phyloP scores from a whole-genome alignment of 1,139 yeast genomes.

The Barnettozyma hawaiiensis region DNA sequence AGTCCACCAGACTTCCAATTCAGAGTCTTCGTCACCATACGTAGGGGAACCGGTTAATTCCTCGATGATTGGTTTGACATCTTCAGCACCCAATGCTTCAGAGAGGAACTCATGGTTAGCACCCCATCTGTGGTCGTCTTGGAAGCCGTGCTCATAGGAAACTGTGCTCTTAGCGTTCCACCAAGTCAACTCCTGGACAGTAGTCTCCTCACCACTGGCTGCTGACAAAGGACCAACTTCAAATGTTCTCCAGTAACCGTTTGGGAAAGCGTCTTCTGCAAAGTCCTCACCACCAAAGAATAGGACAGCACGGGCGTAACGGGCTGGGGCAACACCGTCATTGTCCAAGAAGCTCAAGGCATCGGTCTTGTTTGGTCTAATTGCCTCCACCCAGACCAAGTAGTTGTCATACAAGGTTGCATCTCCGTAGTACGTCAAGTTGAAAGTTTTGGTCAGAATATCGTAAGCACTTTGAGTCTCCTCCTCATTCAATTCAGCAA shows the following conservation, averaged over 20 bases:
- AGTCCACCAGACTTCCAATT: constrained; percentile 23
- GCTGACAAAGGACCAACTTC: constrained; percentile 25
- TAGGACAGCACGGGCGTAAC: constrained; percentile 22
- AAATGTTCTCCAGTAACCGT: constrained; percentile 24
- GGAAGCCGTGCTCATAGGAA: constrained; percentile 19
- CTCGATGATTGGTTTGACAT: constrained; percentile 13
- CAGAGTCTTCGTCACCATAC: constrained; percentile 16
- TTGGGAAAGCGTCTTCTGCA: constrained; percentile 19
- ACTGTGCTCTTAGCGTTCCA: constrained; percentile 20
- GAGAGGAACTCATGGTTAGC: constrained; percentile 8
- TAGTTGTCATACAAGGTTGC: constrained; percentile 24
- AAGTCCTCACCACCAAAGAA: constrained; percentile 24
- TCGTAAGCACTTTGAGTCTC: constrained; percentile 19
- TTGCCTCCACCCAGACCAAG: constrained; percentile 22
- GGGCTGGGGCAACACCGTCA: constrained; percentile 18
- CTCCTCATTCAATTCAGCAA: constrained; percentile 21
- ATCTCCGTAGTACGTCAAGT: constrained; percentile 18
- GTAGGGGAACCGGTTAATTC: constrained; percentile 14
- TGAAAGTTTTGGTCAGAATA: constrained; percentile 14
- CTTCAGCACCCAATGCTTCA: constrained; percentile 10
- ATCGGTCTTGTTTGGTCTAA: constrained; percentile 26
- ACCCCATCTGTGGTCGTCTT: constrained; percentile 15
- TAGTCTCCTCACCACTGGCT: constrained; percentile 12
- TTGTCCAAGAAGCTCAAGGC: constrained; percentile 22
- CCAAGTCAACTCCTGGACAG: constrained; percentile 18